These are phyloP conservation scores for Tylopilus cervinicoccineus DNA, from an alignment of 768 basidiomycete genomes.

Conservation along the genomic window DNA sequence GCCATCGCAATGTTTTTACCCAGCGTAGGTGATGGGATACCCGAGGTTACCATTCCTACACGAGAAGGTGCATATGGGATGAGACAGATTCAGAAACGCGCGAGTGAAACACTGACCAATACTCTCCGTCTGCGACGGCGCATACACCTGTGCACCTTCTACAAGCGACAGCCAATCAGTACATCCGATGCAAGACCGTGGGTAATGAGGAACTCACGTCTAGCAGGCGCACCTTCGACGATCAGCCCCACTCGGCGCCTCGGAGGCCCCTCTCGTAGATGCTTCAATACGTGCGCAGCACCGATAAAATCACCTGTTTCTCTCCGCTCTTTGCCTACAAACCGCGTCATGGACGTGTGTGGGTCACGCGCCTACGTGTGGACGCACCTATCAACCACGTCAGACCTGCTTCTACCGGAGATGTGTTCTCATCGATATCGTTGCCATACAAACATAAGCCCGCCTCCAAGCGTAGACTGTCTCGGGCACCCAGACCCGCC, in stretches of 20 bases:
- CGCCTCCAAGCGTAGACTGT: slow-evolving; percentile 91
- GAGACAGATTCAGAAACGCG: slow-evolving; percentile 1
- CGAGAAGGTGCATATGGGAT: background rate
- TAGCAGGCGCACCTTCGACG: slow-evolving; percentile 81
- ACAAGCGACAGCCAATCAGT: slow-evolving; percentile 7
- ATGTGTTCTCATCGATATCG: slow-evolving; percentile 83
- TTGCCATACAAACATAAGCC: slow-evolving; percentile 97
- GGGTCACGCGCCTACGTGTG: background rate
- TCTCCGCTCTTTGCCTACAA: slow-evolving; percentile 75
- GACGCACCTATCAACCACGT: slow-evolving; percentile 89
- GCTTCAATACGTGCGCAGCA: slow-evolving; percentile 63
- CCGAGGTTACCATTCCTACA: slow-evolving; percentile 77
- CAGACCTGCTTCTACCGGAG: slow-evolving; percentile 87
- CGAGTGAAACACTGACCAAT: slow-evolving; percentile 48
- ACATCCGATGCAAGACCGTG: background rate
- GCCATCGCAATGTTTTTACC: slow-evolving; percentile 96
- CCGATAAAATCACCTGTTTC: slow-evolving; percentile 76
- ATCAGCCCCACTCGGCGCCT: slow-evolving; percentile 78
- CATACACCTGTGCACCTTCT: slow-evolving; percentile 80
- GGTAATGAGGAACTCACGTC: slow-evolving; percentile 46
- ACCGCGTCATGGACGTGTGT: background rate
- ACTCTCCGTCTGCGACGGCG: slow-evolving; percentile 47
- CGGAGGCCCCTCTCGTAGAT: slow-evolving; percentile 76
- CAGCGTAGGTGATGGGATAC: slow-evolving; percentile 90
- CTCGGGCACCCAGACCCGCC: slow-evolving; percentile 88